Evolutionary conservation across 352 stramenopile genomes (phyloP), one percentile per base, ranked within the genome.

Genomic region (Globisporangium cylindrosporum): DNA sequence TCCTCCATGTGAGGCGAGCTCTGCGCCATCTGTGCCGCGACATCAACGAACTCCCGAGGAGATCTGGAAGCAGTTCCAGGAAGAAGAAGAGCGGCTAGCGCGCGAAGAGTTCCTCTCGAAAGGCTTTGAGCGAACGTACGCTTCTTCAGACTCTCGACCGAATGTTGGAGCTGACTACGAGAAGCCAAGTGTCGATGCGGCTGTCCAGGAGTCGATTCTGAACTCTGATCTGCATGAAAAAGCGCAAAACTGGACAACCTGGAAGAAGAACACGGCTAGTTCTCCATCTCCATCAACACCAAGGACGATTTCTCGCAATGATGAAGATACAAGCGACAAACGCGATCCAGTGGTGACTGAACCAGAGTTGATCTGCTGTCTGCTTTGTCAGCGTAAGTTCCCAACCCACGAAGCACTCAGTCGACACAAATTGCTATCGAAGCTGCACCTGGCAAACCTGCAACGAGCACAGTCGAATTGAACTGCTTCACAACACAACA

Each of bases 321-420:
- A 36, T 5, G 5, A 10, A 51, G 38, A 18, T 8, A 46, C 43
- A 59, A 51, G n/a, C 34, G 43, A 60, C 9, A 46, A 49, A 20
- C 24, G 7, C 34, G 27, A 22, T 3, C 9, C 61, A 49, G 15
- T 36, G 18, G 36, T 27, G 29, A 18, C 32, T 38, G 55, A 48
- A 61, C n/a, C 34, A 5, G 20, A 29, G 22, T 22, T 70, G n/a
- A 72, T 76, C 14, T 89, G 76, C 74, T 94, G 87, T 62, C 64
- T 89, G 59, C 53, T 93, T 10, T 95, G 87, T 54, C 77, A 84
- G 0, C 84, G 87, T 25, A 91, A 91, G 58, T 95, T 95, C 49
- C 67, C 72, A n/a, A 78, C 59, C 20, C 12, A 46, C 2, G 73
- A 70, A 15, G 79, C 78, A 4, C 75, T 92, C 8, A 14, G 34